These are phyloP conservation scores for Nitzschia sp. DNA, from an alignment of 108 stramenopile species.

Conservation along the genomic window DNA sequence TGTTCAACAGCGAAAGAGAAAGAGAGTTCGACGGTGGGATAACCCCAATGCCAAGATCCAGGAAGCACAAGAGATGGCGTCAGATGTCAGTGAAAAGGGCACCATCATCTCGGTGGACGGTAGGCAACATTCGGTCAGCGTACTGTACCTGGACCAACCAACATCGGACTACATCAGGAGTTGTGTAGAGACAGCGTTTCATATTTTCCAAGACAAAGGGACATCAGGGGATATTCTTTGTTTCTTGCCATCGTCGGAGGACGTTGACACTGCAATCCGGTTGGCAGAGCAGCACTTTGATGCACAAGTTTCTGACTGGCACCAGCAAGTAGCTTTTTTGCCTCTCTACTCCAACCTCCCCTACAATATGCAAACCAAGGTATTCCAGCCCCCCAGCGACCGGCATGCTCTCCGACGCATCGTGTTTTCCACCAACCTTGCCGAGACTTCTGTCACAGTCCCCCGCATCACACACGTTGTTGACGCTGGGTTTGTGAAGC, in stretches of 20 bases:
- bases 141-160: constrained; percentile 78
- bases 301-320: constrained; percentile 6
- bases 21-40: constrained; percentile 35
- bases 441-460: constrained; percentile 94
- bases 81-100: constrained; percentile 34
- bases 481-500: constrained; percentile 94
- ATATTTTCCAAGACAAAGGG: constrained; percentile 34
- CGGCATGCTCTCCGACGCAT: constrained; percentile 49
- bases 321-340: constrained; percentile 51
- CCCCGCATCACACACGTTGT: constrained; percentile 88
- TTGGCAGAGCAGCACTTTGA: constrained; percentile 70
- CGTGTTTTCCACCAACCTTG: constrained; percentile 89
- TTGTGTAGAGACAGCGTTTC: constrained; percentile 77
- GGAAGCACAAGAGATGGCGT: not conserved
- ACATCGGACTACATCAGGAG: constrained; percentile 72
- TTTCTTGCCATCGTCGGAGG: constrained; percentile 92
- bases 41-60: constrained; percentile 5
- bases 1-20: constrained; percentile 18
- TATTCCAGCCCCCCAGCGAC: constrained; percentile 59
- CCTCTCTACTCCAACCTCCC: constrained; percentile 91
- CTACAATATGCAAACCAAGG: constrained; percentile 62
- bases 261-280: constrained; percentile 82
- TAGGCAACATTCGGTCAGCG: constrained; percentile 82
- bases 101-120: constrained; percentile 87
- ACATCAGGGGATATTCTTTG: constrained; percentile 86